phyloP scores from a whole-genome alignment of 2,329 filamentous ascomycete genomes.

The Hyphodiscus sp. region DNA sequence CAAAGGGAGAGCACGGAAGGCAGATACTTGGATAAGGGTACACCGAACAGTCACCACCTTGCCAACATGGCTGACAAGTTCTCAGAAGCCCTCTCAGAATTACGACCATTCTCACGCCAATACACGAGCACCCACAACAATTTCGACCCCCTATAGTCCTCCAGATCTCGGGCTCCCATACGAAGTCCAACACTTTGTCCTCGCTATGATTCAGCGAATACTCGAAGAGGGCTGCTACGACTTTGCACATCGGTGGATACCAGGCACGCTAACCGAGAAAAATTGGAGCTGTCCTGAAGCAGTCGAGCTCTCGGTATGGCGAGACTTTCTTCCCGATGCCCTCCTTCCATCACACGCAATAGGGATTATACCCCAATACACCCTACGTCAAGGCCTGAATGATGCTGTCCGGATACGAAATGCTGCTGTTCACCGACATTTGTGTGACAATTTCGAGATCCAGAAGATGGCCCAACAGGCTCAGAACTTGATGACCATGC shows the following conservation, averaged over 20 bases:
- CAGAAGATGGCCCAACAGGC: conserved; percentile 22
- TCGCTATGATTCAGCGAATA: conserved; percentile 27
- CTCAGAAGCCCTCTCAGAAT: conserved; percentile 1
- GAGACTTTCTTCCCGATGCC: conserved; percentile 15
- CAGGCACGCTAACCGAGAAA: conserved; percentile 16
- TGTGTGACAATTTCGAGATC: conserved; percentile 25
- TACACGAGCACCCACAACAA: not conserved
- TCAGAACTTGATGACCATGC: conserved; percentile 26
- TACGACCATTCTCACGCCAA: not conserved
- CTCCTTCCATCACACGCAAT: conserved; percentile 19
- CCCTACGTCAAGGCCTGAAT: conserved; percentile 16
- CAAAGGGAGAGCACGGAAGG: not conserved
- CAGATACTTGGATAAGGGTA: conserved; percentile 20
- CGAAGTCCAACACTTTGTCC: conserved; percentile 30
- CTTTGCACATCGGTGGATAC: conserved; percentile 27
- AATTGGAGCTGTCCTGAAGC: conserved; percentile 26
- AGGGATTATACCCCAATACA: conserved; percentile 10
- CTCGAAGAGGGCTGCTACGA: conserved; percentile 28
- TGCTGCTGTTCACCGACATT: conserved; percentile 26
- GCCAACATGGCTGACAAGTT: not conserved
- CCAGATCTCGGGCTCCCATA: conserved; percentile 28
- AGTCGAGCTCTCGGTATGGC: conserved; percentile 28
- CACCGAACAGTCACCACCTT: not conserved
- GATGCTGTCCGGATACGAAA: conserved; percentile 27
- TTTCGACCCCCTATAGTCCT: not conserved